Conservation (phyloP, 2,329 filamentous ascomycete genomes). For the Pseudocercospora cruenta region DNA sequence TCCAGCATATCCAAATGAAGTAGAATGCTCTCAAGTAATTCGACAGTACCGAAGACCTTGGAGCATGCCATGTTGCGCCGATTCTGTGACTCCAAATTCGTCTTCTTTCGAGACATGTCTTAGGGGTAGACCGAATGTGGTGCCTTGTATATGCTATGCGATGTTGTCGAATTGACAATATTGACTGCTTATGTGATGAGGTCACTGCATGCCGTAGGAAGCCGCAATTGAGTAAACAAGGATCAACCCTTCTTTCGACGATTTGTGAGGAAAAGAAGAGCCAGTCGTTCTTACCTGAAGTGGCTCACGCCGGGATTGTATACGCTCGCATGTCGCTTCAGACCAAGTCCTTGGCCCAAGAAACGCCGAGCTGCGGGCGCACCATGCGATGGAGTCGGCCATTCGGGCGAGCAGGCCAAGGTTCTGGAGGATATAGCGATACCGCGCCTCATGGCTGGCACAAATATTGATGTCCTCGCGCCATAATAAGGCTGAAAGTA, state of each 20-base stretch:
- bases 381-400: not conserved
- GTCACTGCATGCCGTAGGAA: not conserved
- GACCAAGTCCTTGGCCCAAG: not conserved
- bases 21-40: constrained; percentile 23
- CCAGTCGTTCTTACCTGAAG: not conserved
- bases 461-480: not conserved
- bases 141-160: too few species aligned
- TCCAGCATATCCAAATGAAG: constrained; percentile 19
- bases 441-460: not conserved
- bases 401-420: not conserved
- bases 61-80: not conserved
- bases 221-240: not conserved
- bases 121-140: not conserved
- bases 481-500: too few species aligned
- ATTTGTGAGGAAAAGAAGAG: not conserved
- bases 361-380: not conserved
- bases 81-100: not conserved
- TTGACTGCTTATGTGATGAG: not conserved
- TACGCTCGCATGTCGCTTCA: not conserved
- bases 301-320: not conserved
- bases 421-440: not conserved
- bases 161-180: not conserved
- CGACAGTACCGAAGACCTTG: constrained; percentile 8
- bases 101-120: not conserved
- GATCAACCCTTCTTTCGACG: not conserved